Percentiles rank a stretch among this genome's conserved stretches.
These are phyloP conservation scores for Mikania micrantha DNA, from an alignment of 129 eudicot species.

Conservation along the genomic window DNA sequence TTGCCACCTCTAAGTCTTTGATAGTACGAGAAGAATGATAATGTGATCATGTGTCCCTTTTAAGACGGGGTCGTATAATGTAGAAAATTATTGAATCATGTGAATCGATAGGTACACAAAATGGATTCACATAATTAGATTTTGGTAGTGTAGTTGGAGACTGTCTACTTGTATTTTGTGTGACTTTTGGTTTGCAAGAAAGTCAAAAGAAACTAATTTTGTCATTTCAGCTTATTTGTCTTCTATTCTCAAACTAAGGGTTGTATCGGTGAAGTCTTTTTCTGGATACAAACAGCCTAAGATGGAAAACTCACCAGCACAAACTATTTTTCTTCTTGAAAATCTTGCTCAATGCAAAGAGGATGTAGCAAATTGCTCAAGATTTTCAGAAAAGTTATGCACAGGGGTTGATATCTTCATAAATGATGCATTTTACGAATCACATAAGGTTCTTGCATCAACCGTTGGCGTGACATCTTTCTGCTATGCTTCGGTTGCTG, in stretches of 20 bases:
- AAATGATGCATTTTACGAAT: constrained; percentile 69
- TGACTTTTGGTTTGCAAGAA: background rate
- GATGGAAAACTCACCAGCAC: constrained; percentile 16
- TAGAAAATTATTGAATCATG: background rate
- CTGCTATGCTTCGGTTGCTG: constrained; percentile 63
- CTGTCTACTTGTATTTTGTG: background rate
- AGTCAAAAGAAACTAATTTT: background rate
- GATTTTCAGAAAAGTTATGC: constrained; percentile 49
- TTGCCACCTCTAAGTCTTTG: background rate
- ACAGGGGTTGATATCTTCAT: constrained; percentile 71
- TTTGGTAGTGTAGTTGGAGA: background rate
- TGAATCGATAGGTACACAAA: background rate
- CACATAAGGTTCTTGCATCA: constrained; percentile 85
- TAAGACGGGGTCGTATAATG: background rate
- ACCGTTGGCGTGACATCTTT: constrained; percentile 76
- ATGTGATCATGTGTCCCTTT: background rate
- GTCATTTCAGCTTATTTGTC: constrained; percentile 48
- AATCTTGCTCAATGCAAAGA: constrained; percentile 55
- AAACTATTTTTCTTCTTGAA: constrained; percentile 44
- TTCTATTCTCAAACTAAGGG: constrained; percentile 46
- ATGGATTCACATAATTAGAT: too few species aligned
- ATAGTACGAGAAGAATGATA: background rate
- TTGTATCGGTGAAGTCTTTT: constrained; percentile 37
- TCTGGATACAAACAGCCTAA: constrained; percentile 9
- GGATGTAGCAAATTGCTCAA: constrained; percentile 56